Percentiles rank a stretch among this genome's conserved stretches.
phyloP scores from a whole-genome alignment of 768 basidiomycete species.

The Kwoniella dendrophila region DNA sequence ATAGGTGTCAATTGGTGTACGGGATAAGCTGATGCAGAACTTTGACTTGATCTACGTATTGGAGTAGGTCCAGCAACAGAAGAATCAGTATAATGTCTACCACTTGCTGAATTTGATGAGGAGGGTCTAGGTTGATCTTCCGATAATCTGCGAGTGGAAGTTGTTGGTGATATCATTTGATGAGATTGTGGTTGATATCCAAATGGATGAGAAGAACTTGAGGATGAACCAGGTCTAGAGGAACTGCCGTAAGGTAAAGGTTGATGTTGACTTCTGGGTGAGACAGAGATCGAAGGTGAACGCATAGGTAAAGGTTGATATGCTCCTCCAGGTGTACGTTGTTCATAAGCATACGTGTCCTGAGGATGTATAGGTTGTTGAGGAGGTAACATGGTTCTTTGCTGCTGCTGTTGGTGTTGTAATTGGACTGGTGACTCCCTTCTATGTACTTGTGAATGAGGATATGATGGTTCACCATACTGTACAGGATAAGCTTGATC shows the following conservation, averaged over 20 bases:
- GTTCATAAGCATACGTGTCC: conserved; percentile 26
- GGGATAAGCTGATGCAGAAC: conserved; percentile 12
- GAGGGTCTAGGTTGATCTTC: conserved; percentile 30
- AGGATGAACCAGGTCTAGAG: conserved; percentile 21
- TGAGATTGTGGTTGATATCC: conserved; percentile 16
- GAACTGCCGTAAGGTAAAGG: conserved; percentile 15
- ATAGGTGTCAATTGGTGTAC: conserved; percentile 20
- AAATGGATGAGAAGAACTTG: conserved; percentile 19
- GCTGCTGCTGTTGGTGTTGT: not conserved
- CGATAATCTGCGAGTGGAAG: conserved; percentile 14
- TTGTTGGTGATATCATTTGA: conserved; percentile 9
- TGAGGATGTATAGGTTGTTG: conserved; percentile 29
- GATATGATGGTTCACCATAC: conserved; percentile 17
- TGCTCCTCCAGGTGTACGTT: conserved; percentile 24
- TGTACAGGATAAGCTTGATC: conserved; percentile 2
- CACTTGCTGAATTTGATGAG: conserved; percentile 28
- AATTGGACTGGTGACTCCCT: not conserved
- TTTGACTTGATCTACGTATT: conserved; percentile 19
- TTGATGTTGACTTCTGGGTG: conserved; percentile 36
- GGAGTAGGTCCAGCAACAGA: not conserved
- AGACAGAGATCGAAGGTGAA: conserved; percentile 47
- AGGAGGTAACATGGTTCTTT: conserved; percentile 43
- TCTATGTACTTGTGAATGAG: not conserved
- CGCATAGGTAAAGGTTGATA: conserved; percentile 30
- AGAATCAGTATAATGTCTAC: conserved; percentile 10